phyloP scores from a whole-genome alignment of 140 eudicot species.

The Ambrosia hybrid region DNA sequence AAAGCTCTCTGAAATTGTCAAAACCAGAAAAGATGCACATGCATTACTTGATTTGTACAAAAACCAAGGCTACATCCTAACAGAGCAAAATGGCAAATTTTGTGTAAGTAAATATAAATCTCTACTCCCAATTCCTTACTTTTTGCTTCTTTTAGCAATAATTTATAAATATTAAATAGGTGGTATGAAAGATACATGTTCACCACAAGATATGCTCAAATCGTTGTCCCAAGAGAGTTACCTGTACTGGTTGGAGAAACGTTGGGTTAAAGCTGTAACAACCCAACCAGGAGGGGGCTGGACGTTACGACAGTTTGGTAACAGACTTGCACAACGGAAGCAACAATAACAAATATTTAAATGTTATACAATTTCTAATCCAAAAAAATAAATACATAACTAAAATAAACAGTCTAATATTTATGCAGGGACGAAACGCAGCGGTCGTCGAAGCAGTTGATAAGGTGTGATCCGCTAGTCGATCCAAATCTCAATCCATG shows the following conservation, averaged over 20 bases:
- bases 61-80: constrained; percentile 72
- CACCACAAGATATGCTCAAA: constrained; percentile 88
- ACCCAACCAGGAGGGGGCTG: too few relatives aligned
- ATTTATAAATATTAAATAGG: constrained; percentile 42
- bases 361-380: too few relatives aligned
- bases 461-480: too few relatives aligned
- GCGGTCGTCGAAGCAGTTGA: too few relatives aligned
- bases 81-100: constrained; percentile 73
- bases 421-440: too few relatives aligned
- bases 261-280: constrained; percentile 73
- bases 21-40: constrained; percentile 58
- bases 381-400: too few relatives aligned
- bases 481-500: too few relatives aligned
- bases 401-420: too few relatives aligned
- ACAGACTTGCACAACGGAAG: too few relatives aligned
- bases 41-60: constrained; percentile 67
- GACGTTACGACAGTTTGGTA: too few relatives aligned
- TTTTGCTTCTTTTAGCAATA: not conserved
- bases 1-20: constrained; percentile 67
- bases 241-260: constrained; percentile 85
- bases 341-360: too few relatives aligned
- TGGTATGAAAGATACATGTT: constrained; percentile 72
- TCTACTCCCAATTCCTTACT: not conserved
- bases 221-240: constrained; percentile 80
- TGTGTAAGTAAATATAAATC: constrained; percentile 48